Evolutionary conservation across 129 eudicot genomes (phyloP), one percentile per base, ranked within the genome.

Genomic region (carrot (Daucus carota)): DNA sequence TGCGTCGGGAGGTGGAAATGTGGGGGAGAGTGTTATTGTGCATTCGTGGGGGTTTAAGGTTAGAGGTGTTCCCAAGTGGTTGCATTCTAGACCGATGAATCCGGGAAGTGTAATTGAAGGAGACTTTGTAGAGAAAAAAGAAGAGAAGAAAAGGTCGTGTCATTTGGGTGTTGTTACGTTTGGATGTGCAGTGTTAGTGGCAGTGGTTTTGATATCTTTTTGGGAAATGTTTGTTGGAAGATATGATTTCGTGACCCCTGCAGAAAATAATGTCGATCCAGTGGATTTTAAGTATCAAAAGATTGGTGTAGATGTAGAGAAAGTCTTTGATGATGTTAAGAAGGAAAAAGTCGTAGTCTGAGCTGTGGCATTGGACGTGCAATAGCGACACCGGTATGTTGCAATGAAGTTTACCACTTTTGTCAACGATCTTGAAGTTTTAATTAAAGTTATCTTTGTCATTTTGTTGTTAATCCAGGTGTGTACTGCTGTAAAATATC

Each of bases 51-150:
- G 67, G 22, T 81, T 77, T 47, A 80, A 80, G 70, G 77, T 89
- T 28, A 78, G 90, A 68, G 78, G 44, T 73, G 80, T 84, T 63
- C 90, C 96, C 0, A 74, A 77, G 76, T 80, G 86, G 87, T 3
- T 89, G 84, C 96, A 92, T 84, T 89, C 96, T 13, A 77, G 77
- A 26, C 97, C 93, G 2, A 47, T 85, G 50, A 79, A 84, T 71
- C 97, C 90, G 3, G 47, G 41, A 47, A 81, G 46, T n/a, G 76
- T 46, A 54, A 20, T 72, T 2, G 33, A 52, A 8, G 73, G 36
- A 26, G 16, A 14, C 6, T 34, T 28, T 31, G 88, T 73, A 72
- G 73, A 68, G 76, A 62, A 80, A 31, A 20, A 42, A 60, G 69
- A 4, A 10, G 46, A 76, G 15, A 79, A 83, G 78, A 78, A 83